Percentiles rank a stretch among this genome's conserved stretches.
Conservation (phyloP, 768 basidiomycete genomes). For the Nidularia sp. region DNA sequence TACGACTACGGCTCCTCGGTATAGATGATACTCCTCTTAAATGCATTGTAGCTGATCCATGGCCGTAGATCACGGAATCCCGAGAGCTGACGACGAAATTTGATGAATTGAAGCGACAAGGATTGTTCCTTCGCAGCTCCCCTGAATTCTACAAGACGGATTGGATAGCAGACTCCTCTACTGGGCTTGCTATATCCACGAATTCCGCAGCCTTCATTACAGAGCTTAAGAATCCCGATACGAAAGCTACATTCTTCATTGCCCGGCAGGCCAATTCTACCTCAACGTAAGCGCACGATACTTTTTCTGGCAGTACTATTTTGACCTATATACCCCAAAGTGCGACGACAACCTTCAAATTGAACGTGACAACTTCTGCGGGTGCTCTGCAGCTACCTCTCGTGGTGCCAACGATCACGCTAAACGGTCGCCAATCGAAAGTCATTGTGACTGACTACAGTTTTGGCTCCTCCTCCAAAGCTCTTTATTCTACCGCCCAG, state of each 20-base stretch:
- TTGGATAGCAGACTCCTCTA: slow-evolving; percentile 60
- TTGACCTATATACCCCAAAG: slow-evolving; percentile 18
- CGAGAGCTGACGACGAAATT: slow-evolving; percentile 65
- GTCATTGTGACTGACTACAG: slow-evolving; percentile 68
- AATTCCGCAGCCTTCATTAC: slow-evolving; percentile 55
- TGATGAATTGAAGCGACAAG: slow-evolving; percentile 75
- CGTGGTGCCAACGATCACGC: slow-evolving; percentile 46
- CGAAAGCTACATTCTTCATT: slow-evolving; percentile 63
- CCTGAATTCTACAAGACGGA: slow-evolving; percentile 80
- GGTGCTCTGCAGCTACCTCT: slow-evolving; percentile 56
- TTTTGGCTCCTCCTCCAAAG: slow-evolving; percentile 54
- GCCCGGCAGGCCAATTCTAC: slow-evolving; percentile 64
- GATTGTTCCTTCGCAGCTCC: slow-evolving; percentile 74
- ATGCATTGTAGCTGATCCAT: neutral
- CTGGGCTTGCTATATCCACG: slow-evolving; percentile 33
- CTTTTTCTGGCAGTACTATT: neutral
- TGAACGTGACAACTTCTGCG: slow-evolving; percentile 52
- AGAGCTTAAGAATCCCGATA: slow-evolving; percentile 65
- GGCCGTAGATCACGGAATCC: slow-evolving; percentile 52
- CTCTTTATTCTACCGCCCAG: slow-evolving; percentile 70
- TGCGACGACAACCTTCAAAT: slow-evolving; percentile 47
- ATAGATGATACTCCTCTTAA: slow-evolving; percentile 2
- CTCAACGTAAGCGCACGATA: slow-evolving; percentile 45
- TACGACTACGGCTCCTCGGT: slow-evolving; percentile 80
- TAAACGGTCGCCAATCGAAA: slow-evolving; percentile 71